These are phyloP conservation scores for Parachaetomium inaequale DNA, from an alignment of 495 filamentous ascomycete species.

Conservation along the genomic window DNA sequence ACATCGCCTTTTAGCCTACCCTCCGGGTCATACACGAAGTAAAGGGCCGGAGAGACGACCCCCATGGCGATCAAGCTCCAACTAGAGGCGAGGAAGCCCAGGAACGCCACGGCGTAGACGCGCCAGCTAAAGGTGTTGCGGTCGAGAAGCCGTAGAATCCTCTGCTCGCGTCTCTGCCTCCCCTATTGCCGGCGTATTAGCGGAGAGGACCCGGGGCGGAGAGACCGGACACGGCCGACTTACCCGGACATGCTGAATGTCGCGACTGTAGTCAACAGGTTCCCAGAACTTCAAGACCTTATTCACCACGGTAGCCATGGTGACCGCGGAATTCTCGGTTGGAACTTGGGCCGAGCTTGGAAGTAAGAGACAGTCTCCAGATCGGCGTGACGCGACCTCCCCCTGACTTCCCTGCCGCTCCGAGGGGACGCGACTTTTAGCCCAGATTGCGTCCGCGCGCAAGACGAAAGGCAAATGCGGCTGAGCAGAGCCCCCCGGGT, in stretches of 20 bases:
- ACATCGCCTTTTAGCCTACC: background rate
- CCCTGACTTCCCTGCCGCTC: background rate
- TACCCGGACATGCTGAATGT: conserved; percentile 8
- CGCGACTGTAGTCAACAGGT: background rate
- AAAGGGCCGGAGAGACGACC: background rate
- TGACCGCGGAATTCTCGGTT: background rate
- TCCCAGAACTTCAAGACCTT: background rate
- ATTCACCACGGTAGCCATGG: background rate
- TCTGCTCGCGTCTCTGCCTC: background rate
- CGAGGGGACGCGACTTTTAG: background rate
- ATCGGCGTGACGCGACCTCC: background rate
- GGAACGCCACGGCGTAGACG: background rate
- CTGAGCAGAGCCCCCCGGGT: no score
- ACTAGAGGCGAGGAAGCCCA: background rate
- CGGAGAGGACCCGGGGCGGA: background rate
- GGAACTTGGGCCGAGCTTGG: background rate
- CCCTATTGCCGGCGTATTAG: background rate
- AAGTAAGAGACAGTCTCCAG: background rate
- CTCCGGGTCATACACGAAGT: background rate
- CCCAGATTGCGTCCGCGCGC: background rate
- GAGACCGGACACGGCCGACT: background rate
- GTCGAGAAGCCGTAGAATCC: background rate
- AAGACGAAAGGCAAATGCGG: background rate
- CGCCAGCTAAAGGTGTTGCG: background rate
- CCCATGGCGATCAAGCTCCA: background rate